These are phyloP conservation scores for Phytophthora brassicae DNA, from an alignment of 352 stramenopile genomes.

Conservation along the genomic window DNA sequence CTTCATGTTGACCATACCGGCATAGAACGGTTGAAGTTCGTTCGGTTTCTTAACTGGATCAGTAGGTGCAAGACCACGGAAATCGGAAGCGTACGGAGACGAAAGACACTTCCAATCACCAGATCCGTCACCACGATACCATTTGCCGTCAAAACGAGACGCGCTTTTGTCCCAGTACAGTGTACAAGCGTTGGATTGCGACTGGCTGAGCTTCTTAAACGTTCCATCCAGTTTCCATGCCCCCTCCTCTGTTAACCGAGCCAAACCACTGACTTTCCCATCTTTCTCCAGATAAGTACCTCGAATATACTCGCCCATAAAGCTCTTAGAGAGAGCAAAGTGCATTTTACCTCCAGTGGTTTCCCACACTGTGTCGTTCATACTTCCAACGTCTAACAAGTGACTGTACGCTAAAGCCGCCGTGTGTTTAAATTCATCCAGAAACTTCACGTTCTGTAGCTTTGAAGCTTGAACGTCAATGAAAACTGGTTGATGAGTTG, in stretches of 20 bases:
- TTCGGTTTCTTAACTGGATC: slow-evolving; percentile 40
- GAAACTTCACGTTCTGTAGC: slow-evolving; percentile 45
- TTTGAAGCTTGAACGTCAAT: slow-evolving; percentile 22
- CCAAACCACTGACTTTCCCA: slow-evolving; percentile 64
- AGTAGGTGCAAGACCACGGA: slow-evolving; percentile 57
- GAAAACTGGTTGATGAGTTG: neutral
- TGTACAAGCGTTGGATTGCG: slow-evolving; percentile 70
- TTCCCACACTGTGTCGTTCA: slow-evolving; percentile 62
- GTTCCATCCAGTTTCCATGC: slow-evolving; percentile 67
- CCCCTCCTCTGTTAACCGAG: slow-evolving; percentile 44
- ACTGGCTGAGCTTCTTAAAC: slow-evolving; percentile 71
- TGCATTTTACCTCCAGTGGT: slow-evolving; percentile 65
- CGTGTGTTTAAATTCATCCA: slow-evolving; percentile 56
- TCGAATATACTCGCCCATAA: slow-evolving; percentile 69
- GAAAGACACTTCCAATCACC: slow-evolving; percentile 79
- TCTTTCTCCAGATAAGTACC: slow-evolving; percentile 75
- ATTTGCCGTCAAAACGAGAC: slow-evolving; percentile 80
- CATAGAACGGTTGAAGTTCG: slow-evolving; percentile 71
- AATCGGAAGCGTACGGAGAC: slow-evolving; percentile 51
- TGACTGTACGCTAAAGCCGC: slow-evolving; percentile 38
- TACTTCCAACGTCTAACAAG: slow-evolving; percentile 27
- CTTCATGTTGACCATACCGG: slow-evolving; percentile 89
- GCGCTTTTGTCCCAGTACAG: slow-evolving; percentile 59
- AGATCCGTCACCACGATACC: slow-evolving; percentile 81
- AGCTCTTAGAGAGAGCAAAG: slow-evolving; percentile 41